Base-by-base conservation (phyloP, 345 rosid genomes). In the Aquilaria malaccensis region DNA sequence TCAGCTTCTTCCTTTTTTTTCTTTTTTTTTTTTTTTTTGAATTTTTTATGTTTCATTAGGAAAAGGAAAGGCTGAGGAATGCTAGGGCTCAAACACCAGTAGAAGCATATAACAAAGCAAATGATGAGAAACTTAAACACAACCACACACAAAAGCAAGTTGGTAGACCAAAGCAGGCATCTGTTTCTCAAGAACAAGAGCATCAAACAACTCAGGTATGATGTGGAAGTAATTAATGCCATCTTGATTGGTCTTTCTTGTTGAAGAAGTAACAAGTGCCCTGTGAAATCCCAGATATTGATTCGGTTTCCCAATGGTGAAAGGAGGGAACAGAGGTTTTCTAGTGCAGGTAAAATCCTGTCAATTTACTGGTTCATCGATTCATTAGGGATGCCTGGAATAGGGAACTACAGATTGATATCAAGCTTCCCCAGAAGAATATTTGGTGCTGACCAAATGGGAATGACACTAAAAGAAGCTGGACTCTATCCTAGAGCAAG, bases 401-500 rank as follows among this genome's bases (percentile, higher is more conserved):
- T 68, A 41, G 76, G 64, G 0, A 82, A 68, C 56, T 85, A 85
- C 69, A 73, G 79, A 64, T 49, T 82, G 58, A 68, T 85, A 52
- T 80, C 85, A 41, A 76, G 75, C 70, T 85, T 78, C 52, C 87
- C 87, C 0, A 77, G 87, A 61, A 80, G 63, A 77, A 58, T 64
- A 6, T 85, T 63, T 3, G 79, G 85, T 4, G 70, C 54, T 33
- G 85, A 85, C 65, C 79, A 79, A 59, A 67, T 75, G 75, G 81
- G 80, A 33, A 64, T 75, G 74, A 82, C 74, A 6, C 76, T 80
- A 2, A 75, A 75, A 65, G 85, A 80, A 11, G 80, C 87, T 55
- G 85, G 85, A 45, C 80, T 85, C 22, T 72, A 79, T 74, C 84
- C 84, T 30, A 72, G 86, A 75, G 82, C 87, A 67, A 80, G 74